These are phyloP conservation scores for Macrocystidia cucumis DNA, from an alignment of 1,284 basidiomycete genomes.

Conservation along the genomic window DNA sequence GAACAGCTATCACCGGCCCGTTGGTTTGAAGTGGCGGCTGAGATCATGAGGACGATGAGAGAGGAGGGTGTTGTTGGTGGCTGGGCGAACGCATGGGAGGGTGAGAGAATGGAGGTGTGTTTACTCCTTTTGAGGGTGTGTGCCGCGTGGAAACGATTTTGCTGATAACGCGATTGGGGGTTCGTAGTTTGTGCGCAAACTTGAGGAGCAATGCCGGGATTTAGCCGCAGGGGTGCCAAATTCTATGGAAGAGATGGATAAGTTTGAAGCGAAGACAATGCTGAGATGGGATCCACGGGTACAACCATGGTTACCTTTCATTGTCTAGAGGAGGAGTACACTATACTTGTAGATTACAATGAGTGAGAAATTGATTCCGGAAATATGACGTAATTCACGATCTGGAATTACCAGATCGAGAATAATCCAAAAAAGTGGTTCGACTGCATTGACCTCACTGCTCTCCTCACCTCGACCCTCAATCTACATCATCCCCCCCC, in stretches of 20 bases:
- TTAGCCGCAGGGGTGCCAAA: constrained; percentile 23
- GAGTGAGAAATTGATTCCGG: too few relatives aligned
- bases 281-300: constrained; percentile 33
- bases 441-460: too few relatives aligned
- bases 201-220: constrained; percentile 18
- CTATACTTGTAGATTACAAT: constrained; percentile 5
- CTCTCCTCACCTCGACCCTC: too few relatives aligned
- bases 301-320: constrained; percentile 37
- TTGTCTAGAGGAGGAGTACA: constrained; percentile 13
- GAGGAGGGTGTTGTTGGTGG: constrained; percentile 18
- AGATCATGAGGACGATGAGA: constrained; percentile 24
- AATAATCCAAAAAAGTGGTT: too few relatives aligned
- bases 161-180: not conserved
- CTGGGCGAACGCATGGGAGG: constrained; percentile 29
- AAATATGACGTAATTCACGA: too few relatives aligned
- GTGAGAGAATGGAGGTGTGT: constrained; percentile 18
- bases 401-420: too few relatives aligned
- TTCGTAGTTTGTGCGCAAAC: constrained; percentile 19
- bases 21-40: constrained; percentile 30
- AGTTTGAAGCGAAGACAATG: constrained; percentile 20
- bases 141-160: constrained; percentile 1
- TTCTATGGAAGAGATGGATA: constrained; percentile 16
- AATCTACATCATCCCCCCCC: too few relatives aligned
- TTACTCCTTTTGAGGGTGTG: constrained; percentile 1
- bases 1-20: constrained; percentile 27